phyloP scores from a whole-genome alignment of 441 rosid genomes.

The Gossypium davidsonii region DNA sequence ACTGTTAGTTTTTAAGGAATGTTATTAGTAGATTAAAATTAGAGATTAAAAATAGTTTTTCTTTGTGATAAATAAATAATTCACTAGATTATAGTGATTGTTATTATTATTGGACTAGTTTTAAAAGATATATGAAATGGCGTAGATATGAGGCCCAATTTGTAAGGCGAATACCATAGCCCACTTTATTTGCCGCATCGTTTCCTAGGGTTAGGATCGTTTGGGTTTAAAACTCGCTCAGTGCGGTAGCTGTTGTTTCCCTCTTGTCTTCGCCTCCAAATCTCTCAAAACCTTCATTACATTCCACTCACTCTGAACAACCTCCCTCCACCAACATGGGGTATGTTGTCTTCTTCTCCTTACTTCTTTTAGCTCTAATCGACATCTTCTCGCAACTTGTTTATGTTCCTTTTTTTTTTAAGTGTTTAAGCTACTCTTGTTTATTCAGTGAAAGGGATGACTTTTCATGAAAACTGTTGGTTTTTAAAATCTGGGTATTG shows the following conservation, averaged over 20 bases:
- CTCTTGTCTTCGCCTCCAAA: neutral
- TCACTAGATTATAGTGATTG: too few relatives aligned
- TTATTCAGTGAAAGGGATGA: neutral
- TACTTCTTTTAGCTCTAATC: too few relatives aligned
- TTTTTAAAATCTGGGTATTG: neutral
- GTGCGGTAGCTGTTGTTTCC: neutral
- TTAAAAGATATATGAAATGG: too few relatives aligned
- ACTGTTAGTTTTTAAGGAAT: too few relatives aligned
- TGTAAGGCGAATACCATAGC: neutral
- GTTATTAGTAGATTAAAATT: too few relatives aligned
- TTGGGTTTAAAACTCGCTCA: neutral
- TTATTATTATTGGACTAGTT: too few relatives aligned
- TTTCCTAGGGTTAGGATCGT: neutral
- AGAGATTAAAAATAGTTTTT: too few relatives aligned
- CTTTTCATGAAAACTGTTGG: neutral
- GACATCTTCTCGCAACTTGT: neutral
- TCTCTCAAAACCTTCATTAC: neutral
- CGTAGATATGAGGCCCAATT: too few relatives aligned
- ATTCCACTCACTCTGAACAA: neutral
- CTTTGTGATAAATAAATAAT: too few relatives aligned
- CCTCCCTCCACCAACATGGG: constrained; percentile 17
- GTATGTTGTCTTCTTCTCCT: neutral
- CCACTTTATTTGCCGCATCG: neutral
- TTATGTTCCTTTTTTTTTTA: neutral
- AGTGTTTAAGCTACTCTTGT: neutral